These are phyloP conservation scores for Leishmania martiniquensis DNA, from an alignment of 208 protist species.

Conservation along the genomic window DNA sequence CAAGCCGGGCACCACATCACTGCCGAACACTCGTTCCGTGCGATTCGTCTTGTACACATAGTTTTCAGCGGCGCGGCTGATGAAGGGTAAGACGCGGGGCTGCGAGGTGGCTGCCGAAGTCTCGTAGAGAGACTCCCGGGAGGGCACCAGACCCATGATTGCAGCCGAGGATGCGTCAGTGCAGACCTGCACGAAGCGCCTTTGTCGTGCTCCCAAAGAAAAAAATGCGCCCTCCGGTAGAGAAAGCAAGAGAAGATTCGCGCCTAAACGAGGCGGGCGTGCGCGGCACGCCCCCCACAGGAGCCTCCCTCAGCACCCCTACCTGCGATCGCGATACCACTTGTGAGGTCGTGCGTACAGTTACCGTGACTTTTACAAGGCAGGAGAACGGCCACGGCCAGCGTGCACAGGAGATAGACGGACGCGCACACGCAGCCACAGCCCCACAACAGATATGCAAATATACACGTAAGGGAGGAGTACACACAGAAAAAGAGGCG, in stretches of 20 bases:
- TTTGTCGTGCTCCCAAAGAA: neutral
- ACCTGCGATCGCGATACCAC: neutral
- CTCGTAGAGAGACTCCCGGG: constrained; percentile 21
- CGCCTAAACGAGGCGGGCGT: neutral
- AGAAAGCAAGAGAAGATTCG: neutral
- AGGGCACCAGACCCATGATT: constrained; percentile 36
- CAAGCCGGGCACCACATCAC: neutral
- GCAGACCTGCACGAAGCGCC: neutral
- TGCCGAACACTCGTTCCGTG: constrained; percentile 17
- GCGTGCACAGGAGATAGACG: neutral
- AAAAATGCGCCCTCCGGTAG: neutral
- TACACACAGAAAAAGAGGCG: neutral
- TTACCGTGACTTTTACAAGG: too few species aligned
- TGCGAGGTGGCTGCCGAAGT: neutral
- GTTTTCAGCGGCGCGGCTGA: constrained; percentile 32
- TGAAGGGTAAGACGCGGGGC: constrained; percentile 28
- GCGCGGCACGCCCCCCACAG: neutral
- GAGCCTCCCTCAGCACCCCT: too few species aligned
- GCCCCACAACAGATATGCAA: too few species aligned
- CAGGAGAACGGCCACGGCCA: neutral
- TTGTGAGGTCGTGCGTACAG: neutral
- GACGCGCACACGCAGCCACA: too few species aligned
- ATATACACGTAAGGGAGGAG: too few species aligned
- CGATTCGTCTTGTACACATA: constrained; percentile 39
- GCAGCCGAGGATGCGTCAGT: neutral